Conservation (phyloP, 805 yeast genomes). For the Candida germanica region DNA sequence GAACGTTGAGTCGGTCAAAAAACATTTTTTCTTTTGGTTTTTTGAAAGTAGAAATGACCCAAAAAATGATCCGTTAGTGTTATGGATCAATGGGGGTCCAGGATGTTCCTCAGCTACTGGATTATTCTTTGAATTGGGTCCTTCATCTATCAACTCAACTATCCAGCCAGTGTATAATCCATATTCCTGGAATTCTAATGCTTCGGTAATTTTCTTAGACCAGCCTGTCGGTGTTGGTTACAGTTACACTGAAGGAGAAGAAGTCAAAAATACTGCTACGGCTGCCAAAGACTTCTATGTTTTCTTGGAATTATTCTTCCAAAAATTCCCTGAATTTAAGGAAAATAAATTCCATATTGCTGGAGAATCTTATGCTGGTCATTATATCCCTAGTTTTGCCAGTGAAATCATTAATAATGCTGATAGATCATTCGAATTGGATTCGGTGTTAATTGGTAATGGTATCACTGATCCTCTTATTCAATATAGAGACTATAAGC, state of each 20-base stretch:
- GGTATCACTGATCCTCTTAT: slow-evolving; percentile 44
- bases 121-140: slow-evolving; percentile 87
- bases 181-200: slow-evolving; percentile 87
- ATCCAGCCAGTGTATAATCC: slow-evolving; percentile 76
- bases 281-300: slow-evolving; percentile 88
- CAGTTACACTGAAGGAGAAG: slow-evolving; percentile 65
- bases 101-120: slow-evolving; percentile 94
- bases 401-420: slow-evolving; percentile 69
- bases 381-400: slow-evolving; percentile 89
- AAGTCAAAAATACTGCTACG: slow-evolving; percentile 66
- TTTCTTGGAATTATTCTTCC: slow-evolving; percentile 78
- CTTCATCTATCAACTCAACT: slow-evolving; percentile 66
- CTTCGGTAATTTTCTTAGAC: slow-evolving; percentile 85
- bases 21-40: slow-evolving; percentile 90
- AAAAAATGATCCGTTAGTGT: slow-evolving; percentile 73
- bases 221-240: slow-evolving; percentile 94
- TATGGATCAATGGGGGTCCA: slow-evolving; percentile 97
- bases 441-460: slow-evolving; percentile 43
- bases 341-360: slow-evolving; percentile 74
- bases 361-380: slow-evolving; percentile 94
- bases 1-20: slow-evolving; percentile 38
- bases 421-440: slow-evolving; percentile 42
- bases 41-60: slow-evolving; percentile 93
- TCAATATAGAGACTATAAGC: slow-evolving; percentile 38
- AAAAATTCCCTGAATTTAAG: slow-evolving; percentile 70